Base-by-base conservation (phyloP, 176 grass and related monocot species). In the Pontederia paniculata region DNA sequence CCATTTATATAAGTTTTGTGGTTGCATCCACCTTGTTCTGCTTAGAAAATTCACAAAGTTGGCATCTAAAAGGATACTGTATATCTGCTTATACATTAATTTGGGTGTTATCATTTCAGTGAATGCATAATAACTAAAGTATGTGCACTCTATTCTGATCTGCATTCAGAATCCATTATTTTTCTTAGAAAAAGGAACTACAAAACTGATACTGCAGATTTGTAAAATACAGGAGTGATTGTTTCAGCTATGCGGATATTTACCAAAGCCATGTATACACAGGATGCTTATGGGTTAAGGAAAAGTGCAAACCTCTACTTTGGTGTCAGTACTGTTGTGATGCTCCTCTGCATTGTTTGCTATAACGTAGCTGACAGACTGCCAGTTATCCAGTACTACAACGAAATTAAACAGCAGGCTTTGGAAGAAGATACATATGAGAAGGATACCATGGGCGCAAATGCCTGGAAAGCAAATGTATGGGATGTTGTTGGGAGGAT, bases 241-340 rank as follows among this genome's bases (percentile, higher is more conserved):
- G 86, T 90, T 49, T 97, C 91, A 25, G 72, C 63, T 5, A 62
- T 97, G 74, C 80, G 86, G 74, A 65, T 97, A 31, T 44, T 97
- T 47, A 90, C 91, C 21, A 97, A 97, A 60, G 76, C 86, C 10
- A 61, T 89, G 37, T 97, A 84, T 72, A 80, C 86, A 14, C 91
- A 97, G 63, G 83, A 97, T n/a, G 20, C 61, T 20, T 12, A 64
- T 37, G 91, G 91, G 12, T 52, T 90, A 63, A 83, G 86, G 74
- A 61, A 74, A 52, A 97, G 91, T 0, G 91, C 91, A 2, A 97
- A 88, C 62, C 77, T 97, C 15, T 97, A 97, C 60, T 97, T 97
- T 23, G 13, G 84, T 6, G 91, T 78, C 4, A 41, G 80, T 48
- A 88, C 90, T 46, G 74, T 90, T 54, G 42, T 97, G 57, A 97